phyloP scores from a whole-genome alignment of 768 basidiomycete genomes.

The Phylloporus rhodoxanthus region DNA sequence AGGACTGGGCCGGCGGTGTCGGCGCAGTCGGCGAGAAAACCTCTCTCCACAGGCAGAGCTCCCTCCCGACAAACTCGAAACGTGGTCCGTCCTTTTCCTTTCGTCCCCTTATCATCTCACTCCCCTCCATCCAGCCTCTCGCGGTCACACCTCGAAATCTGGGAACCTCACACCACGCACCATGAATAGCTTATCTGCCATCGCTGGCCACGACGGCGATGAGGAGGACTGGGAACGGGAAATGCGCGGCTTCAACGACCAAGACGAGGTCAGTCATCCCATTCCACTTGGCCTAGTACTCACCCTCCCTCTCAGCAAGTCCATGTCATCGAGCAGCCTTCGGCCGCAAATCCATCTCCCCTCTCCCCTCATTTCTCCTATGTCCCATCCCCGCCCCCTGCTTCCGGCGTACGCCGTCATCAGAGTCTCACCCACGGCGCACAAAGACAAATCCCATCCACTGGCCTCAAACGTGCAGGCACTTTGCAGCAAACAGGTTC shows the following conservation, averaged over 20 bases:
- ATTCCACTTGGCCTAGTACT: slow-evolving; percentile 7
- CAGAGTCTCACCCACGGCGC: slow-evolving; percentile 73
- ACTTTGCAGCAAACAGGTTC: slow-evolving; percentile 52
- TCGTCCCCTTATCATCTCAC: slow-evolving; percentile 1
- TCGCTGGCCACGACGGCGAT: slow-evolving; percentile 81
- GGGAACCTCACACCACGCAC: slow-evolving; percentile 65
- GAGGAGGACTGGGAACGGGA: slow-evolving; percentile 84
- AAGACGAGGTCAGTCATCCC: slow-evolving; percentile 54
- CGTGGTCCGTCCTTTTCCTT: slow-evolving; percentile 43
- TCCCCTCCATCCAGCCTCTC: slow-evolving; percentile 39
- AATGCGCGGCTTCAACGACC: slow-evolving; percentile 50
- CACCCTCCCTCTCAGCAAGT: slow-evolving; percentile 19
- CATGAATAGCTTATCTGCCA: slow-evolving; percentile 78
- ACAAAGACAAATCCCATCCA: slow-evolving; percentile 43
- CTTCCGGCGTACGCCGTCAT: slow-evolving; percentile 72
- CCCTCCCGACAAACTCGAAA: slow-evolving; percentile 76
- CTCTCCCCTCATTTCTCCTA: slow-evolving; percentile 58
- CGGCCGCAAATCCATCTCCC: slow-evolving; percentile 41
- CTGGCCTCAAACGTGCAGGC: slow-evolving; percentile 68
- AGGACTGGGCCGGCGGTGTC: slow-evolving; percentile 77
- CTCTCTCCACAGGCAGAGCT: slow-evolving; percentile 73
- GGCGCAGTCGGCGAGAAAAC: slow-evolving; percentile 82
- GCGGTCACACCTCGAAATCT: slow-evolving; percentile 44
- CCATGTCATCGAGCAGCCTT: slow-evolving; percentile 45
- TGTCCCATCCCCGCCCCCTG: slow-evolving; percentile 66